A percentile compares a stretch with the other conserved stretches of the same genome.
These are phyloP conservation scores for Ceratobasidium papillatum DNA, from an alignment of 1,284 basidiomycete genomes.

Conservation along the genomic window DNA sequence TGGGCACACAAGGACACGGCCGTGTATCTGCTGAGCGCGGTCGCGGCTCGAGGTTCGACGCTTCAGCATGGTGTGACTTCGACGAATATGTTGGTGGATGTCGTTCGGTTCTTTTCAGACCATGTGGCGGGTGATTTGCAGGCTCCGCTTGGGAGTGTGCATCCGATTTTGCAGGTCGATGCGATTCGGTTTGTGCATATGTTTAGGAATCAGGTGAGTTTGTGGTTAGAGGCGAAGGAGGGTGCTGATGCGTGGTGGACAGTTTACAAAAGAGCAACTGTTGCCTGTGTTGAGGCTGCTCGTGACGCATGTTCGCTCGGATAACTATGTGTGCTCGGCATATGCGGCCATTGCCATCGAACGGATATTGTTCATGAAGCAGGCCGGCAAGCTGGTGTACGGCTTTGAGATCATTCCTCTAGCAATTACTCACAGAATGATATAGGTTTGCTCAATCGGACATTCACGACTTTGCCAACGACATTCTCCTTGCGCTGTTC, in stretches of 20 bases:
- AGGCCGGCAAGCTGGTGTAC: conserved; percentile 72
- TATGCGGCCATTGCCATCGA: conserved; percentile 93
- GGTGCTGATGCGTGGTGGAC: conserved; percentile 37
- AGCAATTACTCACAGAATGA: not conserved
- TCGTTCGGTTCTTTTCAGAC: conserved; percentile 94
- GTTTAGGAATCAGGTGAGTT: conserved; percentile 88
- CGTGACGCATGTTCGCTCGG: conserved; percentile 81
- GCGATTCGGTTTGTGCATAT: conserved; percentile 94
- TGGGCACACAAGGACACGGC: conserved; percentile 98
- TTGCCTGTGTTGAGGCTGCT: conserved; percentile 90
- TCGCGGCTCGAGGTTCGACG: conserved; percentile 89
- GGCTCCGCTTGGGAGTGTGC: conserved; percentile 70
- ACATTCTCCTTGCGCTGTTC: conserved; percentile 81
- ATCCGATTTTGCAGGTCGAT: conserved; percentile 94
- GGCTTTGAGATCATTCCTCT: conserved; percentile 49
- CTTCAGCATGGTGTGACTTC: conserved; percentile 91
- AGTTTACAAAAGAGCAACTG: conserved; percentile 95
- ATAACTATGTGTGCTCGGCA: conserved; percentile 87
- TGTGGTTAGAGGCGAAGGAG: not conserved
- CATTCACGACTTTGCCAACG: conserved; percentile 81
- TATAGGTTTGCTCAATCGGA: conserved; percentile 85
- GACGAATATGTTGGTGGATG: conserved; percentile 90
- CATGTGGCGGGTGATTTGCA: conserved; percentile 91
- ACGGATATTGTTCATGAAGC: conserved; percentile 87
- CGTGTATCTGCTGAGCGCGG: conserved; percentile 91